Percentiles rank a stretch among this genome's conserved stretches.
These are phyloP conservation scores for Amauroascus verrucosus DNA, from an alignment of 2,329 filamentous ascomycete species.

Conservation along the genomic window DNA sequence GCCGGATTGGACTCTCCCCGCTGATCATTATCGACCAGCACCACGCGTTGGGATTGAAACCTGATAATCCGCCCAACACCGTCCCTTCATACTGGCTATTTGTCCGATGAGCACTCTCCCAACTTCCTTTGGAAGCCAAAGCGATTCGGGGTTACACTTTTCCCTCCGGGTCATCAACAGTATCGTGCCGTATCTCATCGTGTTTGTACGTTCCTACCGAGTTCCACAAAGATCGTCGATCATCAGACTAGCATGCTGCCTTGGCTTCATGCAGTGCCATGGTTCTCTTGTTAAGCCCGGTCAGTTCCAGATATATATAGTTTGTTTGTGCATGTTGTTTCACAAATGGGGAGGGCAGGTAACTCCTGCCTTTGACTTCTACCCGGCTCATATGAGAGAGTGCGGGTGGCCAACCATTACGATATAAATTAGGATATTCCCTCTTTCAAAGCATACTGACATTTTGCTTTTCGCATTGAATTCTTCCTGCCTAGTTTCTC, in stretches of 20 bases:
- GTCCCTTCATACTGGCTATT: too few species aligned
- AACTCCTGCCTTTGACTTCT: neutral
- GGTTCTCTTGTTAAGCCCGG: neutral
- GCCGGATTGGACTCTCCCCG: neutral
- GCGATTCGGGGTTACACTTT: too few species aligned
- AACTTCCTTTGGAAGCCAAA: too few species aligned
- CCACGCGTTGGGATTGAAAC: too few species aligned
- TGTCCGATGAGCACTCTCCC: too few species aligned
- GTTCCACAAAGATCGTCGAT: constrained; percentile 1
- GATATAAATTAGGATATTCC: neutral
- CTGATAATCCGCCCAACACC: too few species aligned
- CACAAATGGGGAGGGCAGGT: neutral
- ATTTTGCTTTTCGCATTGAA: neutral
- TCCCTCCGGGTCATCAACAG: neutral
- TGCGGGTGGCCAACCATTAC: neutral
- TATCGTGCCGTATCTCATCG: neutral
- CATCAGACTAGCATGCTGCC: neutral
- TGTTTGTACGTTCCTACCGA: neutral
- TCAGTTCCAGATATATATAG: neutral
- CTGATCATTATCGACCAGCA: too few species aligned
- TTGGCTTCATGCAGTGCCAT: neutral
- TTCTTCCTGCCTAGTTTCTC: neutral
- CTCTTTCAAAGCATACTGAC: neutral
- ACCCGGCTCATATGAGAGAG: neutral
- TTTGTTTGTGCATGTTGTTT: neutral